phyloP scores from a whole-genome alignment of 768 basidiomycete genomes.

The Lentinula aciculospora region DNA sequence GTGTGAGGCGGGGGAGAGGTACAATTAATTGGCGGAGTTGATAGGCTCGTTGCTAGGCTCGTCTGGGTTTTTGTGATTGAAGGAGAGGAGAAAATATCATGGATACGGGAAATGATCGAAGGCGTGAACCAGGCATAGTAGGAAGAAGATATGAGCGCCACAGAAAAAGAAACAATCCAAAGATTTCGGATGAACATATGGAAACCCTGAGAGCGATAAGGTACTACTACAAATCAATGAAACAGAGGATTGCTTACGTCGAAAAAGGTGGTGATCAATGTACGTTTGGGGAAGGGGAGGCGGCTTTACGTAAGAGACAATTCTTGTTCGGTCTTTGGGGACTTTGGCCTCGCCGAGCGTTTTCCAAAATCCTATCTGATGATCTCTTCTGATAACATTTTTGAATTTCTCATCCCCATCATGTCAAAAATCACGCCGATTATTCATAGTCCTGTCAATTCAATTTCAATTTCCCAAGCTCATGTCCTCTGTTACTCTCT shows the following conservation, averaged over 20 bases:
- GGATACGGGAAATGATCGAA: background rate
- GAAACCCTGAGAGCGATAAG: background rate
- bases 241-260: no score
- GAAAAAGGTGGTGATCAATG: no score
- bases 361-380: no score
- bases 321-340: no score
- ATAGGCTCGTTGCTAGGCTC: background rate
- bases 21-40: background rate
- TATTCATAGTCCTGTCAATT: no score
- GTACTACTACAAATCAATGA: background rate
- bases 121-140: background rate
- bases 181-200: background rate
- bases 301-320: no score
- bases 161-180: background rate
- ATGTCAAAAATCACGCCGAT: no score
- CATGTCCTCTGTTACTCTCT: background rate
- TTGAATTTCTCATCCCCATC: no score
- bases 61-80: background rate
- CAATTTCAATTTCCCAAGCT: background rate
- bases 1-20: slow-evolving; percentile 26
- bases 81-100: background rate
- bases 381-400: no score
- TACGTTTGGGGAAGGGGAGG: no score
- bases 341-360: no score
- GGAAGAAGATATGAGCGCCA: background rate